Base-by-base conservation (phyloP, 257 asterid genomes). In the Lantana camara region DNA sequence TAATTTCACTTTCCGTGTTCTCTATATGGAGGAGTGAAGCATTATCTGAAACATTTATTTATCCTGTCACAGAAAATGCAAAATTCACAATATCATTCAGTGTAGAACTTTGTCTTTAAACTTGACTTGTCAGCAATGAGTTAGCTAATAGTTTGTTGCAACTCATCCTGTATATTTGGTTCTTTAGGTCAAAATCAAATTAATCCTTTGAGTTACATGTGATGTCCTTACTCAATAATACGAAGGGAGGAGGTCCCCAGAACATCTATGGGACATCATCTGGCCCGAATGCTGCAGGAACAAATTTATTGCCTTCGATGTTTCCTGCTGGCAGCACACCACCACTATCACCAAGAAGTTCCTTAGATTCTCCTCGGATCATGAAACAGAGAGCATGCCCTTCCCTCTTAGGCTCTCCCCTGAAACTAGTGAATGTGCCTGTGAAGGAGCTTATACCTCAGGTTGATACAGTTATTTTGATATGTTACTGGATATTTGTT, bases 321-420 rank as follows among this genome's bases (percentile, higher is more conserved):
- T 94, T 94, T 80, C 89, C 97, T 67, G 96, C 97, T 76, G 97
- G 97, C 50, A 94, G 99, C 76, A 86, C 99, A 8, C 99, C 99
- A 17, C 99, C 99, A 64, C 99, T 94, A 75, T 94, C 99, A 42
- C 99, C 99, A 12, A 86, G 99, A 78, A 90, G 96, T 70, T 94
- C 97, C 51, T 74, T 95, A 51, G 97, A 95, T 48, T 94, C 99
- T 32, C 99, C 99, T 73, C 88, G 99, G 77, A 66, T 79, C 69
- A 76, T 75, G 71, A 94, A 88, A 82, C 99, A 83, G 32, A 84
- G 96, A 83, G 79, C 83, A 45, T 96, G 96, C 32, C 97, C 87
- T 4, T 88, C 97, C 56, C 75, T 81, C 59, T 79, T 94, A 62
- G 84, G 96, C 38, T 94, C 97, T 67, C 87, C 97, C 71, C 85